These are phyloP conservation scores for Hermanozyma aechmeae DNA, from an alignment of 805 yeast genomes.

Conservation along the genomic window DNA sequence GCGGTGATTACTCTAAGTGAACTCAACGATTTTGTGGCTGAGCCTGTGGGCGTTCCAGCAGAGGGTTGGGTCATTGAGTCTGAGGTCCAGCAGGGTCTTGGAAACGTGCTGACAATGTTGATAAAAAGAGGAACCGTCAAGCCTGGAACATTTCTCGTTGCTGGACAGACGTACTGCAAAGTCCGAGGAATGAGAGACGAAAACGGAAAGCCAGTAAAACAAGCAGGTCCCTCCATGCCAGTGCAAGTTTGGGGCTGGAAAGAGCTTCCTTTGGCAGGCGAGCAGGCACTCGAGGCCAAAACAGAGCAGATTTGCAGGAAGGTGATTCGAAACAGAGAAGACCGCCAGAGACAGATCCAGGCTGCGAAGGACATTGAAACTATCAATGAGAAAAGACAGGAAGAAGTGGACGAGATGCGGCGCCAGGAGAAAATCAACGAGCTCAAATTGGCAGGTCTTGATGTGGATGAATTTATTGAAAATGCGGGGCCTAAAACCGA, in stretches of 20 bases:
- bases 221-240: constrained; percentile 82
- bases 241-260: constrained; percentile 94
- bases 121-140: constrained; percentile 71
- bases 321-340: constrained; percentile 56
- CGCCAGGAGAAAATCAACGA: constrained; percentile 47
- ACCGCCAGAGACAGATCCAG: constrained; percentile 41
- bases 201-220: constrained; percentile 47
- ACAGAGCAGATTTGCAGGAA: constrained; percentile 68
- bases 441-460: constrained; percentile 53
- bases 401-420: constrained; percentile 42
- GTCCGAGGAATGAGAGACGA: constrained; percentile 75
- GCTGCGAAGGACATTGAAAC: constrained; percentile 59
- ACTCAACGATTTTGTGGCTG: constrained; percentile 67
- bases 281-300: constrained; percentile 66
- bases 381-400: constrained; percentile 59
- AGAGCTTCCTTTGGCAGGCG: constrained; percentile 87
- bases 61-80: constrained; percentile 93
- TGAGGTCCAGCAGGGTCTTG: constrained; percentile 70
- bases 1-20: constrained; percentile 82
- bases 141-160: constrained; percentile 66
- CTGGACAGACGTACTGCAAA: constrained; percentile 82
- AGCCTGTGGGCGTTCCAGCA: constrained; percentile 35
- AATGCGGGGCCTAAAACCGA: constrained; percentile 16
- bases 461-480: constrained; percentile 32
- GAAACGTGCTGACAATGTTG: constrained; percentile 77